Percentiles rank a stretch among this genome's conserved stretches.
phyloP scores from a whole-genome alignment of 495 filamentous ascomycete species.

The Trichoderma parareesei region DNA sequence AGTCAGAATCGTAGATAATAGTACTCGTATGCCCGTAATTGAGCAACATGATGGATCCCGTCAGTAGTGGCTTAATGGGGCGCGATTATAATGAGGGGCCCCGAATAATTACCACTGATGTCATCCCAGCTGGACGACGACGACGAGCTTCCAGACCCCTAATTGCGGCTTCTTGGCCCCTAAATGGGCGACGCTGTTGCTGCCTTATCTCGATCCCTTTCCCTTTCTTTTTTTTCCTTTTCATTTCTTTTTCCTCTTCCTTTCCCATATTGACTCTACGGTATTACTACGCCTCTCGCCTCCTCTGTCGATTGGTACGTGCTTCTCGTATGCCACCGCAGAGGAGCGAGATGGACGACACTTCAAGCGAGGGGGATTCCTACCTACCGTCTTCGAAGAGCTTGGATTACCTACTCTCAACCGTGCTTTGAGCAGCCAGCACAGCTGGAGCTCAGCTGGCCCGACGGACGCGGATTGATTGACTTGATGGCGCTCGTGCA shows the following conservation, averaged over 20 bases:
- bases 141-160: not conserved
- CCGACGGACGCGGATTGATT: not conserved
- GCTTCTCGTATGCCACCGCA: not conserved
- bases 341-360: not conserved
- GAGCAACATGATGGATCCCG: not conserved
- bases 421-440: not conserved
- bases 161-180: not conserved
- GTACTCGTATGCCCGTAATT: not conserved
- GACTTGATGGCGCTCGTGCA: conserved; percentile 1
- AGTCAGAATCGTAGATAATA: no score
- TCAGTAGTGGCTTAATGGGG: not conserved
- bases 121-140: not conserved
- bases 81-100: not conserved
- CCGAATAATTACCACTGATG: not conserved
- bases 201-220: not conserved
- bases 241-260: not conserved
- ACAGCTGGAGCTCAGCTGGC: no score
- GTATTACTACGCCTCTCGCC: not conserved
- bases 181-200: not conserved
- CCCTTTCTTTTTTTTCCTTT: not conserved
- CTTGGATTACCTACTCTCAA: no score
- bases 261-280: not conserved
- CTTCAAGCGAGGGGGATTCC: not conserved
- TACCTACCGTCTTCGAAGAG: no score
- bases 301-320: not conserved